Evolutionary conservation across 2,329 filamentous ascomycete genomes (phyloP), one percentile per base, ranked within the genome.

Genomic region (Fusarium penzigii): DNA sequence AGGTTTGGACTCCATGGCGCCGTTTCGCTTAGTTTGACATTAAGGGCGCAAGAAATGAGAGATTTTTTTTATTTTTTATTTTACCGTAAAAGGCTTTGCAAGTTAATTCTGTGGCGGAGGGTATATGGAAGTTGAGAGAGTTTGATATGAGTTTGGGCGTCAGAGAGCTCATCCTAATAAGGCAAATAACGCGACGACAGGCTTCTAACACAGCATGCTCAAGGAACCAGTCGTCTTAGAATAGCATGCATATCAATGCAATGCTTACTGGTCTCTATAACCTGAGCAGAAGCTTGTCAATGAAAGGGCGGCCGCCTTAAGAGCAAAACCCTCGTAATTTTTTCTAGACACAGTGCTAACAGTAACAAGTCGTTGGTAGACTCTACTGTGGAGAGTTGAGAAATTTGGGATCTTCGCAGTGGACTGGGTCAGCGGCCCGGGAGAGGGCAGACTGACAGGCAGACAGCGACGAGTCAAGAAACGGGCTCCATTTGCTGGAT

Each of bases 371-470:
- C 42, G 48, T 39, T 36, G 32, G 25, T 45, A 16, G 12, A 10
- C 40, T 46, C 17, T 60, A 58, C 50, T 51, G 39, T 49, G 43
- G 39, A 25, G 17, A 53, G 51, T 45, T 49, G 48, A 46, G 43
- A 38, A 52, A 44, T 51, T 49, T 44, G 48, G 55, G 49, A 59
- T 61, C 40, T 44, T 55, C 25, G 41, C 44, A 29, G 45, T 42
- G 50, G 42, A 39, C 43, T 58, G 50, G 51, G 40, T 48, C 42
- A 41, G 49, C 52, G 45, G 50, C 34, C 55, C 48, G 52, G 53
- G 53, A 9, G 9, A 25, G 32, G 59, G 59, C 58, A 59, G 59
- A 61, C 49, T 47, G 39, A 38, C 43, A 61, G 58, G 58, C 56
- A 49, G 53, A 61, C 53, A 49, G 43, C 17, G 20, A 51, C 49